Evolutionary conservation across 2,329 filamentous ascomycete species (phyloP), one percentile per base, ranked within the genome.

Genomic region (Cadophora malorum): DNA sequence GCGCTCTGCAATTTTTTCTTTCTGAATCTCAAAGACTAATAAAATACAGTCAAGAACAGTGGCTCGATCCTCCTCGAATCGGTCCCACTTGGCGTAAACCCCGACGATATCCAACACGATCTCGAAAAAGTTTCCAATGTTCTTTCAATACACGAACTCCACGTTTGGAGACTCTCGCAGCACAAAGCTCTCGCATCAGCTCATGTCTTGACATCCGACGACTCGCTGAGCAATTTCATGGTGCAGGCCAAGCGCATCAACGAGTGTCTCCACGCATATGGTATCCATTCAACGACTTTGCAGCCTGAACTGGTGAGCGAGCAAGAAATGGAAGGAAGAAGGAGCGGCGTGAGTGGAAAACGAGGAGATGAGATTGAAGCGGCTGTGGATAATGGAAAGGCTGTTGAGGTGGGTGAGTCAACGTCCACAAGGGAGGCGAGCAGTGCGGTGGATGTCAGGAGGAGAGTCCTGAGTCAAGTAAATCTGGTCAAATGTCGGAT

Each of bases 161-260:
- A 92, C 72, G 86, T 93, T 69, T 94, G 91, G 91, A 84, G 88
- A 2, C 82, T 94, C 3, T 88, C 91, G 74, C 90, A 94, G 78
- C 83, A 83, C 63, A 92, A 91, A 74, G 82, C 86, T 4, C 83
- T 93, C 58, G 91, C 91, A 8, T 89, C 89, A 0, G 90, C 88
- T 0, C 91, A 93, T 74, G 80, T 94, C 1, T 83, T 90, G 0
- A 84, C 93, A 19, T 83, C 84, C 1, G 84, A 88, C 69, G 81
- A 84, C 63, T 83, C 84, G 9, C 78, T 91, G 28, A 77, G 81
- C 45, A 80, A 81, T 61, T 93, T 93, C 75, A 84, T 87, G 79
- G 81, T 82, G 62, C 85, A 85, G 68, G 87, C 89, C 1, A 85
- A 84, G 72, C 86, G 84, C 1, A 85, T 92, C 64, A 85, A 85